Evolutionary conservation across 768 basidiomycete species (phyloP).

Genomic region (Mrakia frigida): DNA sequence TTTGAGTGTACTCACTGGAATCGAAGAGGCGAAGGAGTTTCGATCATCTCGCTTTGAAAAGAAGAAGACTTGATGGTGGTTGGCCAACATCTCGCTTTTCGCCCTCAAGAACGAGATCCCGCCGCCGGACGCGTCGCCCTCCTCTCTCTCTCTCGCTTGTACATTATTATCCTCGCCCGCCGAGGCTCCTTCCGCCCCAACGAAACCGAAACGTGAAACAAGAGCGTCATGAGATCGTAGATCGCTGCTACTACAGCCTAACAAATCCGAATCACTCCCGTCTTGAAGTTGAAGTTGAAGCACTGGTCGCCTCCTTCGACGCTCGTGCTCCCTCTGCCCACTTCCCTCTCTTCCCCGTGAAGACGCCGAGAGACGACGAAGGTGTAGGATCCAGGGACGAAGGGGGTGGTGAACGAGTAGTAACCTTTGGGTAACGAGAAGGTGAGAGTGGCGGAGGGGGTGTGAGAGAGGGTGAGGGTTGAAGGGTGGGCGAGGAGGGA

Average conservation of each 20-base stretch:
- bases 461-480: neutral
- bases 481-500: constrained; percentile 29
- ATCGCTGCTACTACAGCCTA: neutral
- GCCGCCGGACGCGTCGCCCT: too few species aligned
- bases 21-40: too few species aligned
- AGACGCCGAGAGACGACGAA: neutral
- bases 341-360: neutral
- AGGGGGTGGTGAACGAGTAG: neutral
- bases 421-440: neutral
- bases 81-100: too few species aligned
- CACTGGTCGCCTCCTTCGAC: neutral
- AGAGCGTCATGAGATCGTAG: neutral
- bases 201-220: neutral
- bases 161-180: too few species aligned
- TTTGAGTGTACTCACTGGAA: too few species aligned
- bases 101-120: too few species aligned
- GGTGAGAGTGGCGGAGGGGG: neutral
- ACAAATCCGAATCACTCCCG: neutral
- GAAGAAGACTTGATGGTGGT: too few species aligned
- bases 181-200: neutral
- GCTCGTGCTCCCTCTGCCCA: neutral
- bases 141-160: too few species aligned
- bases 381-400: neutral
- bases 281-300: neutral
- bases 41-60: too few species aligned